Evolutionary conservation across 164 flowering plant species (phyloP), one percentile per base, ranked within the genome.

Genomic region (Tetracentron sinense): DNA sequence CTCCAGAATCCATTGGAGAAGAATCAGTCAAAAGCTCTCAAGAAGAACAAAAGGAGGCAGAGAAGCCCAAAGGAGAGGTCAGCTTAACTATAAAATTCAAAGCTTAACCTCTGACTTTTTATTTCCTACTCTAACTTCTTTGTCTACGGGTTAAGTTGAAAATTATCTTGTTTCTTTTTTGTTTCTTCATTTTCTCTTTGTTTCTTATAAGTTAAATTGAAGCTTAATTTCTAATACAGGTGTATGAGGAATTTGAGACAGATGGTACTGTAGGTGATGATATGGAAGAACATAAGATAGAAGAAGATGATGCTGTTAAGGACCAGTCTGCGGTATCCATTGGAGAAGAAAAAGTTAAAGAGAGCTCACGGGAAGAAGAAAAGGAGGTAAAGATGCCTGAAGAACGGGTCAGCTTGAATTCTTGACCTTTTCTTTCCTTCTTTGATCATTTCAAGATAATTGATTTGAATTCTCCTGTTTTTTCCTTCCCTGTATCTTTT

Each of bases 151-250:
- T n/a, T n/a, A n/a, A n/a, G n/a, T n/a, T n/a, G n/a, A 38, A 1
- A 38, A n/a, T 16, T 8, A 12, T 16, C 14, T 38, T 8, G 15
- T 8, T 38, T n/a, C n/a, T n/a, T n/a, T n/a, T n/a, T n/a, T n/a
- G n/a, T n/a, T n/a, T n/a, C n/a, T n/a, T n/a, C n/a, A n/a, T n/a
- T n/a, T n/a, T n/a, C n/a, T 4, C 14, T n/a, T n/a, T n/a, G n/a
- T n/a, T 8, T 12, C 14, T 16, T 3, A 3, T 38, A 38, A 1
- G 44, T n/a, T n/a, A n/a, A n/a, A n/a, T 4, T 38, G 14, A 38
- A 38, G 44, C 44, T 38, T 38, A 47, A 42, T 51, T 17, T 58
- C 16, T 54, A 54, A 11, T 49, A 51, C 33, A 72, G 71, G 49
- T 17, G 5, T 31, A 7, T 28, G 29, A 64, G 62, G 59, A 20